These are phyloP conservation scores for Plasmodium reichenowi DNA, from an alignment of 169 alveolate genomes.

Conservation along the genomic window DNA sequence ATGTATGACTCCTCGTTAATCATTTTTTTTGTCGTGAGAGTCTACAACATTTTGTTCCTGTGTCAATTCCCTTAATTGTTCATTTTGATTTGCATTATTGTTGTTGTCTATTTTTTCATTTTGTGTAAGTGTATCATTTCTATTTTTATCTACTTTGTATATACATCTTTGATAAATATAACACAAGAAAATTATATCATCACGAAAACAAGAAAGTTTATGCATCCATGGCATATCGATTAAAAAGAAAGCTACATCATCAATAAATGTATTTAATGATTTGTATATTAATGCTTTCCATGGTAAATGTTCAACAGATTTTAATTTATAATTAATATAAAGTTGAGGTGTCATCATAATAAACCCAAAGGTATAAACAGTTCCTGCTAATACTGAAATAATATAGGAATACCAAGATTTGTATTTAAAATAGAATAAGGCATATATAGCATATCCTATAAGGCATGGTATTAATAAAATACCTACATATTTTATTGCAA, in stretches of 20 bases:
- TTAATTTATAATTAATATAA: slow-evolving; percentile 97
- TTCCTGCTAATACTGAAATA: slow-evolving; percentile 93
- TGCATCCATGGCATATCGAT: slow-evolving; percentile 98
- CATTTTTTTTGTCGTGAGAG: slow-evolving; percentile 47
- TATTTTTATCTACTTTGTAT: slow-evolving; percentile 85
- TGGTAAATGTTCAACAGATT: slow-evolving; percentile 99
- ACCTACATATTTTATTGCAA: slow-evolving; percentile 94
- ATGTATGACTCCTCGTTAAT: background rate
- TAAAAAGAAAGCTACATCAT: slow-evolving; percentile 97
- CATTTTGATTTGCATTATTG: slow-evolving; percentile 2
- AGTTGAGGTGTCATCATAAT: slow-evolving; percentile 98
- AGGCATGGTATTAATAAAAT: slow-evolving; percentile 90
- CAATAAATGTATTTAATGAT: slow-evolving; percentile 98
- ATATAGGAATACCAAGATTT: slow-evolving; percentile 96
- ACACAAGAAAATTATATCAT: slow-evolving; percentile 97
- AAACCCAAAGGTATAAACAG: slow-evolving; percentile 94
- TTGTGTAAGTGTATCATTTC: slow-evolving; percentile 14
- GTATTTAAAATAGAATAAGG: slow-evolving; percentile 91
- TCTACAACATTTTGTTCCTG: background rate
- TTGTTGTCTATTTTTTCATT: slow-evolving; percentile 9
- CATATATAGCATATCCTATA: slow-evolving; percentile 93
- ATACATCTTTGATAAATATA: slow-evolving; percentile 97
- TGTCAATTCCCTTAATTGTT: background rate
- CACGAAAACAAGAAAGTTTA: slow-evolving; percentile 98
- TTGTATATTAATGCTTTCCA: slow-evolving; percentile 96